Percentiles rank a stretch among this genome's conserved stretches.
Evolutionary conservation across 768 basidiomycete species (phyloP).

Genomic region (Dacryopinax spathularia): DNA sequence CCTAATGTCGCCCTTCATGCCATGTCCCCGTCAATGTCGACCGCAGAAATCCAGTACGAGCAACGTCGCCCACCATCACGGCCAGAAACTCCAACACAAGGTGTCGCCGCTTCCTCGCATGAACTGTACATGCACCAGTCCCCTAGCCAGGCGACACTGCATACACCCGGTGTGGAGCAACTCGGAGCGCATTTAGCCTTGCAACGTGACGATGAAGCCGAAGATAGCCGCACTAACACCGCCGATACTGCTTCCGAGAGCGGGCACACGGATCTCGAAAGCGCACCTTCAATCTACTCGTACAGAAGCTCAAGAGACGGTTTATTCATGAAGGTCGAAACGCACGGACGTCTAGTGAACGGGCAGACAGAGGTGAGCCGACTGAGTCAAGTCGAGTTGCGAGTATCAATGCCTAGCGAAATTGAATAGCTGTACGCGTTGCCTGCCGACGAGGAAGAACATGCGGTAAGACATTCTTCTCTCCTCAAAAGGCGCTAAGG

Average conservation of each 20-base stretch:
- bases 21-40: not conserved
- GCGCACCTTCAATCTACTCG: slow-evolving; percentile 4
- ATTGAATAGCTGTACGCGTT: not conserved
- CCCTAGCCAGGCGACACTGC: not conserved
- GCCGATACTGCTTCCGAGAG: slow-evolving; percentile 4
- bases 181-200: not conserved
- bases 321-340: not conserved
- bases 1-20: not conserved
- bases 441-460: not conserved
- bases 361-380: slow-evolving; percentile 1
- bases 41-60: too few species aligned
- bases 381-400: too few species aligned
- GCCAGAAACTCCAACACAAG: not conserved
- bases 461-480: not conserved
- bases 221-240: not conserved
- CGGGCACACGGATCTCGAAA: not conserved
- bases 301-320: slow-evolving; percentile 3
- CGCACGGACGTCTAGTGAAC: not conserved
- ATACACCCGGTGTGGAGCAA: not conserved
- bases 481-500: too few species aligned
- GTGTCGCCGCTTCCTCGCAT: not conserved
- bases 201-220: not conserved
- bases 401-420: too few species aligned
- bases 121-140: not conserved
- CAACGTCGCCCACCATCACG: not conserved